phyloP scores from a whole-genome alignment of 495 filamentous ascomycete species.

The Neurospora sp. region DNA sequence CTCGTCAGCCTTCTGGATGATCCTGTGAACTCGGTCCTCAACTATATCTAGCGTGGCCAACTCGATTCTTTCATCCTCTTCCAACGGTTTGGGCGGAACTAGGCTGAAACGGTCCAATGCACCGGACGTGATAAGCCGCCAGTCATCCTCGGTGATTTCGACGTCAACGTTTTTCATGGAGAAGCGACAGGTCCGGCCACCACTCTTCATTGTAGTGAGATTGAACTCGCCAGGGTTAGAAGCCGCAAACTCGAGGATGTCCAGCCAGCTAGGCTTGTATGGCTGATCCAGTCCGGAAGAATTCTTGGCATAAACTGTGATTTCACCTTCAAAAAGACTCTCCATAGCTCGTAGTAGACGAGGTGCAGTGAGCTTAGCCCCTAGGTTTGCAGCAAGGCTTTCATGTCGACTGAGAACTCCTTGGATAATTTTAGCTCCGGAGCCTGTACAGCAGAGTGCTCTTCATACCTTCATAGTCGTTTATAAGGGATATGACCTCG shows the following conservation, averaged over 20 bases:
- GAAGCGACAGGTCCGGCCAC: constrained; percentile 63
- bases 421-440: constrained; percentile 12
- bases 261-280: constrained; percentile 58
- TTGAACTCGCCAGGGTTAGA: constrained; percentile 72
- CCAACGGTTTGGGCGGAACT: constrained; percentile 56
- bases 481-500: constrained; percentile 51
- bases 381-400: constrained; percentile 74
- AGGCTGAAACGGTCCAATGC: constrained; percentile 77
- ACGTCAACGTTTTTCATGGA: constrained; percentile 70
- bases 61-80: constrained; percentile 80
- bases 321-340: constrained; percentile 71
- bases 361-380: constrained; percentile 71
- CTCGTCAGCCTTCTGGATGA: constrained; percentile 69
- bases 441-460: background rate
- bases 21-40: constrained; percentile 60
- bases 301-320: constrained; percentile 45
- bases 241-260: constrained; percentile 76
- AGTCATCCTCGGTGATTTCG: constrained; percentile 83
- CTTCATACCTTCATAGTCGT: constrained; percentile 56
- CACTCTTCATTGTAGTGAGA: constrained; percentile 54
- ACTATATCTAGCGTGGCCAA: constrained; percentile 74
- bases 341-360: constrained; percentile 80
- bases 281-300: constrained; percentile 43
- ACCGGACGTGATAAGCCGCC: constrained; percentile 67
- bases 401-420: constrained; percentile 77